phyloP scores from a whole-genome alignment of 1,284 basidiomycete species.

The Termitomyces sp. region DNA sequence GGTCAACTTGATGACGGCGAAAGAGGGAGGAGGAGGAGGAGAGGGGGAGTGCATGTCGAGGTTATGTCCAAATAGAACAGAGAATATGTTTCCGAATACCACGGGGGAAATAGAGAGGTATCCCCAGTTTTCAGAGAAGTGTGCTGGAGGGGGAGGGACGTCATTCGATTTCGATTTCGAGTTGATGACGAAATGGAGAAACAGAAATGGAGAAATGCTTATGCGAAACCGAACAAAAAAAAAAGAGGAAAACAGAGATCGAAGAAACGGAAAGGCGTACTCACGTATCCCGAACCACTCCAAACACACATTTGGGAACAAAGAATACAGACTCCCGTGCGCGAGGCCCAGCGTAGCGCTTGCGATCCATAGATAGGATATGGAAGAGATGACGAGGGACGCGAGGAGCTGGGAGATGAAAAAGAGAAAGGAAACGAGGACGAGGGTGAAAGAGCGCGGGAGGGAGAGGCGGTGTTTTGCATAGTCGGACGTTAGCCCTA shows the following conservation, averaged over 20 bases:
- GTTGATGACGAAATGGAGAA: no score
- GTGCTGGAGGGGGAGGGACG: conserved; percentile 33
- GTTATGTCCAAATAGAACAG: conserved; percentile 76
- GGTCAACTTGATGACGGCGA: neutral
- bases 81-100: conserved; percentile 81
- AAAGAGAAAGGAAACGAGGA: conserved; percentile 62
- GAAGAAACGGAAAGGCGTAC: conserved; percentile 21
- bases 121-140: conserved; percentile 86
- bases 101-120: conserved; percentile 74
- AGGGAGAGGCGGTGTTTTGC: conserved; percentile 53
- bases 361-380: conserved; percentile 69
- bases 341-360: conserved; percentile 69
- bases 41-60: conserved; percentile 62
- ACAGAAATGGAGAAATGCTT: neutral
- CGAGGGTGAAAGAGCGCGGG: conserved; percentile 70
- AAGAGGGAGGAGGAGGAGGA: neutral
- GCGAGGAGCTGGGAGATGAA: conserved; percentile 66
- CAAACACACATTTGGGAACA: conserved; percentile 71
- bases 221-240: no score
- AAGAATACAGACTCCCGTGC: conserved; percentile 77
- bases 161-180: neutral
- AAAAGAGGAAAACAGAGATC: no score
- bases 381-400: conserved; percentile 46
- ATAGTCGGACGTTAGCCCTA: conserved; percentile 69
- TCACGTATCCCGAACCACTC: conserved; percentile 84